A percentile compares a stretch with the other conserved stretches of the same genome.
Conservation (phyloP, 108 stramenopile species). For the Nitzschia sp. region DNA sequence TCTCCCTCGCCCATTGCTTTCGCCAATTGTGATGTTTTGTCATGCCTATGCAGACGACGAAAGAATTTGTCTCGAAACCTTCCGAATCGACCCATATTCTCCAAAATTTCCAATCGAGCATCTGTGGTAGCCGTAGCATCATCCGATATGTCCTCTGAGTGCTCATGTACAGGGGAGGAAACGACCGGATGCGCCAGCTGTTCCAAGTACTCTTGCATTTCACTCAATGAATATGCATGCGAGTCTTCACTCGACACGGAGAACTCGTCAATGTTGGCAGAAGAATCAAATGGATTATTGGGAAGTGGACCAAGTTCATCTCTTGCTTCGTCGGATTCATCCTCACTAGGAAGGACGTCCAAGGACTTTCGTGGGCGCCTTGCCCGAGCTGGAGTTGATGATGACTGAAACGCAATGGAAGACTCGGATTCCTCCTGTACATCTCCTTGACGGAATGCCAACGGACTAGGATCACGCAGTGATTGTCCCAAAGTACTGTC, state of each 20-base stretch:
- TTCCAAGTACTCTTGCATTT: slow-evolving; percentile 8
- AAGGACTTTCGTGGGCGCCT: too few species aligned
- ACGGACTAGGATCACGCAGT: too few species aligned
- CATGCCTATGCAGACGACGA: not conserved
- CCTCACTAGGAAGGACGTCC: not conserved
- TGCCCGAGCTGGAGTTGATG: too few species aligned
- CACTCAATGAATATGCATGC: not conserved
- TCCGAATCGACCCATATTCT: not conserved
- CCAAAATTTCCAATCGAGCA: slow-evolving; percentile 5
- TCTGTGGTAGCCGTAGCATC: not conserved
- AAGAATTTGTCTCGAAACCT: slow-evolving; percentile 8
- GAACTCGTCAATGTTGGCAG: not conserved
- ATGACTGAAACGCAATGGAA: too few species aligned
- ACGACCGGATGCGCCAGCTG: not conserved
- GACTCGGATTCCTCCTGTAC: too few species aligned
- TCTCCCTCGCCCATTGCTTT: not conserved
- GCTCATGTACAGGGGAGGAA: not conserved
- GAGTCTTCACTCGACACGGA: not conserved
- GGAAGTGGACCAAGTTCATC: slow-evolving; percentile 16
- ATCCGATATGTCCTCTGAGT: not conserved
- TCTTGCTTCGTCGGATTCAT: not conserved
- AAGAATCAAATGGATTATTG: not conserved
- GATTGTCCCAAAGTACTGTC: not conserved
- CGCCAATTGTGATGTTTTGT: not conserved
- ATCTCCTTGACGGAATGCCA: too few species aligned